Conservation (phyloP, 2,329 filamentous ascomycete species). For the Clarireedia homoeocarpa region DNA sequence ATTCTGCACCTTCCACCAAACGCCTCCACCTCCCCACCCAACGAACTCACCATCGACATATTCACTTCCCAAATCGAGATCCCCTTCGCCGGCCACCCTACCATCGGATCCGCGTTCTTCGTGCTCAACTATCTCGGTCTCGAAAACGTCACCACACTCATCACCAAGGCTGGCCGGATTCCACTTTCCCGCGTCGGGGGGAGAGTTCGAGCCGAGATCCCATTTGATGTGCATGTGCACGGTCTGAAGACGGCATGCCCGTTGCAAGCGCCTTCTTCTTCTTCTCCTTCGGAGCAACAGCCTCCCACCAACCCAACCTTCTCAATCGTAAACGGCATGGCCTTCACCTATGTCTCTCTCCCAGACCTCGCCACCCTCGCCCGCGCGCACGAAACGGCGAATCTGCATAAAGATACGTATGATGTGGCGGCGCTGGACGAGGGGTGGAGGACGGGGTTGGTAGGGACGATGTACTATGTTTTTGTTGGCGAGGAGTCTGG, state of each 20-base stretch:
- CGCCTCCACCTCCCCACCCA: slow-evolving; percentile 14
- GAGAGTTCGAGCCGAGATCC: slow-evolving; percentile 54
- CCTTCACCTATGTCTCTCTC: slow-evolving; percentile 59
- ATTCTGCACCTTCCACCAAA: slow-evolving; percentile 42
- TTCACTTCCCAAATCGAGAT: slow-evolving; percentile 48
- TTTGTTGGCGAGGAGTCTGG: slow-evolving; percentile 24
- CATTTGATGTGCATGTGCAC: slow-evolving; percentile 60
- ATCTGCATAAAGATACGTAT: slow-evolving; percentile 27
- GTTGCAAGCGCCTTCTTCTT: slow-evolving; percentile 32
- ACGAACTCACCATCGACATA: slow-evolving; percentile 44
- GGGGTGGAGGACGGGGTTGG: slow-evolving; percentile 17
- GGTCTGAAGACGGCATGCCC: slow-evolving; percentile 13
- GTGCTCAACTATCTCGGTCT: slow-evolving; percentile 27
- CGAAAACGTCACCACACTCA: slow-evolving; percentile 25
- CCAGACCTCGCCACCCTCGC: slow-evolving; percentile 44
- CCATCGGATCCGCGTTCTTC: slow-evolving; percentile 47
- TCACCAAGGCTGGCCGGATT: slow-evolving; percentile 51
- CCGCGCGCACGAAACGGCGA: slow-evolving; percentile 22
- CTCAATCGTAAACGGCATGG: slow-evolving; percentile 67
- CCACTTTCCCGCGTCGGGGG: slow-evolving; percentile 36
- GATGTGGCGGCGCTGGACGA: slow-evolving; percentile 18
- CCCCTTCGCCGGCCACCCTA: slow-evolving; percentile 56
- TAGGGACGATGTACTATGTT: slow-evolving; percentile 22
- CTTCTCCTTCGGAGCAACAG: background rate
- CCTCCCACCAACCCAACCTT: slow-evolving; percentile 32